These are phyloP conservation scores for Suillus spraguei DNA, from an alignment of 768 basidiomycete species.

Conservation along the genomic window DNA sequence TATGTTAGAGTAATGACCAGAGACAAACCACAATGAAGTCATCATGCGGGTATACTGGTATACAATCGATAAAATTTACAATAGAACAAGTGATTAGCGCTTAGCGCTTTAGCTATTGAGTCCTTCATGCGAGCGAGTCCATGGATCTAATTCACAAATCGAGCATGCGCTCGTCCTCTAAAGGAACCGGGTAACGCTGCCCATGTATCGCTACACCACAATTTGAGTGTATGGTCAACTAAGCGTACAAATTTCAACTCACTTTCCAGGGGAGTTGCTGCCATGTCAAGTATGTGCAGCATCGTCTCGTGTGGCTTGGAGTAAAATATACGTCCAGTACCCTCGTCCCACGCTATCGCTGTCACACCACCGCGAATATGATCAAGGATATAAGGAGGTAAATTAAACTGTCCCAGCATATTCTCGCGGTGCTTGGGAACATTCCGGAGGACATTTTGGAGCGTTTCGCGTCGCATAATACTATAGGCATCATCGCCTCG, in stretches of 20 bases:
- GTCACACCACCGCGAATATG: conserved; percentile 37
- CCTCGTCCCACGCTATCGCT: conserved; percentile 69
- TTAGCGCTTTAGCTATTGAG: not conserved
- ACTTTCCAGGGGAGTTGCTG: conserved; percentile 38
- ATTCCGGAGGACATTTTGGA: conserved; percentile 26
- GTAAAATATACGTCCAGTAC: conserved; percentile 59
- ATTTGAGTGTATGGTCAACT: conserved; percentile 25
- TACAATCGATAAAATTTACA: not conserved
- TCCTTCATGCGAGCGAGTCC: not conserved
- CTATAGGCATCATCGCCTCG: conserved; percentile 30
- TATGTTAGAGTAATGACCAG: conserved; percentile 1
- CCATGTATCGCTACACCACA: conserved; percentile 35
- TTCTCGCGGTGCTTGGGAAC: conserved; percentile 18
- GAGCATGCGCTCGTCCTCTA: conserved; percentile 35
- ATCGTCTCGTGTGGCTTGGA: conserved; percentile 42
- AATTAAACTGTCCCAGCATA: conserved; percentile 29
- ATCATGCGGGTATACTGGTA: not conserved
- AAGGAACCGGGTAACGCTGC: conserved; percentile 32
- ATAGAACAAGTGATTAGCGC: not conserved
- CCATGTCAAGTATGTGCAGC: conserved; percentile 54
- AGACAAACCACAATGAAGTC: not conserved
- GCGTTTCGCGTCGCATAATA: conserved; percentile 21
- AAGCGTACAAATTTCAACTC: conserved; percentile 14
- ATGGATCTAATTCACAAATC: conserved; percentile 23
- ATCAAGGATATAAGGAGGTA: conserved; percentile 20